Evolutionary conservation across 2,329 filamentous ascomycete species (phyloP).

Genomic region (Phyllosticta citribraziliensis): DNA sequence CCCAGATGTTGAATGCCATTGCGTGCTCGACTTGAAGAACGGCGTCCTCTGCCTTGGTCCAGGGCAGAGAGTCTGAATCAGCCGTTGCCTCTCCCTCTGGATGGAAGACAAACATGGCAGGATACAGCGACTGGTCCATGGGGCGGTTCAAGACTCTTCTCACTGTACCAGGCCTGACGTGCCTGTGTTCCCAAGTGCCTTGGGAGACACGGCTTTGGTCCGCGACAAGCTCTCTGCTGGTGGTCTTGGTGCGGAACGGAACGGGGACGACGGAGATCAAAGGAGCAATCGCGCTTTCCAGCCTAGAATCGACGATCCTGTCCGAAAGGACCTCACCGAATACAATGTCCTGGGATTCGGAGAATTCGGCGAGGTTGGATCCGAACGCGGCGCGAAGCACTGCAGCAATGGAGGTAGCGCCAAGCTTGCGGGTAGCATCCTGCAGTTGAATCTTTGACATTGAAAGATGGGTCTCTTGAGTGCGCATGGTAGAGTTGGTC

Average conservation of each 20-base stretch:
- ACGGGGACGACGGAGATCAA: conserved; percentile 26
- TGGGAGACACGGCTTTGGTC: conserved; percentile 19
- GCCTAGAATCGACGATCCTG: conserved; percentile 18
- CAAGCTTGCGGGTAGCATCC: conserved; percentile 14
- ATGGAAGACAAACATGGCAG: conserved; percentile 27
- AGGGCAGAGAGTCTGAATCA: conserved; percentile 13
- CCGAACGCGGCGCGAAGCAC: conserved; percentile 18
- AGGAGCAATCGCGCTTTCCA: conserved; percentile 23
- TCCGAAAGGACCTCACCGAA: conserved; percentile 18
- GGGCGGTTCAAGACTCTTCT: conserved; percentile 19
- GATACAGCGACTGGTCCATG: conserved; percentile 21
- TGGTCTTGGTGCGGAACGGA: conserved; percentile 21
- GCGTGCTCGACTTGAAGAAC: conserved; percentile 33
- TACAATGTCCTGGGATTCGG: conserved; percentile 14
- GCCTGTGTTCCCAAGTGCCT: conserved; percentile 19
- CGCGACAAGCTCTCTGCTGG: conserved; percentile 16
- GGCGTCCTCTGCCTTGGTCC: conserved; percentile 21
- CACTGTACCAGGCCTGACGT: conserved; percentile 22
- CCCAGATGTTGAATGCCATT: conserved; percentile 31
- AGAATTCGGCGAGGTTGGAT: conserved; percentile 13
- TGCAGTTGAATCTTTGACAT: conserved; percentile 1
- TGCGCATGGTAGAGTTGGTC: background rate
- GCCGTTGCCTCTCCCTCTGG: conserved; percentile 9
- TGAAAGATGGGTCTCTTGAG: background rate
- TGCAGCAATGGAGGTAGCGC: conserved; percentile 14